Percentiles rank a stretch among this genome's conserved stretches.
These are phyloP conservation scores for Cyberlindnera subsufficiens DNA, from an alignment of 805 yeast species.

Conservation along the genomic window DNA sequence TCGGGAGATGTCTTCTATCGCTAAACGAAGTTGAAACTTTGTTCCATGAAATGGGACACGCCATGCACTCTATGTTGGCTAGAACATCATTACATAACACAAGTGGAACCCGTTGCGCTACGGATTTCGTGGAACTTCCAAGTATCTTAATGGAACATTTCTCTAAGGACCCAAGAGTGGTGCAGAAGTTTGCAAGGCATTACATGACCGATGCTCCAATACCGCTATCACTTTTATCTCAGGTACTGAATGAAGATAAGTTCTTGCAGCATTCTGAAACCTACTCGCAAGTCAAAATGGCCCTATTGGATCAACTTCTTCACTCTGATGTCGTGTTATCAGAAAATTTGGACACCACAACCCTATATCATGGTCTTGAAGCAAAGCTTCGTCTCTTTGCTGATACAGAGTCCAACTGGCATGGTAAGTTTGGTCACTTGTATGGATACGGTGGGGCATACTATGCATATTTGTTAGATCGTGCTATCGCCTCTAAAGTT, in stretches of 20 bases:
- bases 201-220: slow-evolving; percentile 54
- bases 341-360: slow-evolving; percentile 48
- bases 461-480: slow-evolving; percentile 84
- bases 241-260: slow-evolving; percentile 45
- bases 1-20: slow-evolving; percentile 53
- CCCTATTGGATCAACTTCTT: slow-evolving; percentile 76
- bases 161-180: slow-evolving; percentile 74
- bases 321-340: slow-evolving; percentile 41
- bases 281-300: slow-evolving; percentile 85
- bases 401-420: slow-evolving; percentile 76
- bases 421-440: slow-evolving; percentile 89
- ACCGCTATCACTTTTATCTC: slow-evolving; percentile 42
- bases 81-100: slow-evolving; percentile 85
- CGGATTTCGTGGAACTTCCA: slow-evolving; percentile 96
- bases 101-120: slow-evolving; percentile 90
- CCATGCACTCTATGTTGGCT: slow-evolving; percentile 96
- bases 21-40: slow-evolving; percentile 85
- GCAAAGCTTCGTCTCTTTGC: slow-evolving; percentile 52
- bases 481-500: slow-evolving; percentile 85
- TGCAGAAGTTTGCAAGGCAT: slow-evolving; percentile 69
- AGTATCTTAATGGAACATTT: slow-evolving; percentile 95
- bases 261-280: slow-evolving; percentile 65
- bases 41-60: slow-evolving; percentile 99
- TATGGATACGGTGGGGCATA: slow-evolving; percentile 93
- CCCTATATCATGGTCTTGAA: slow-evolving; percentile 64